A percentile compares a stretch with the other conserved stretches of the same genome.
phyloP scores from a whole-genome alignment of 2,329 filamentous ascomycete genomes.

The Trichophyton verrucosum region DNA sequence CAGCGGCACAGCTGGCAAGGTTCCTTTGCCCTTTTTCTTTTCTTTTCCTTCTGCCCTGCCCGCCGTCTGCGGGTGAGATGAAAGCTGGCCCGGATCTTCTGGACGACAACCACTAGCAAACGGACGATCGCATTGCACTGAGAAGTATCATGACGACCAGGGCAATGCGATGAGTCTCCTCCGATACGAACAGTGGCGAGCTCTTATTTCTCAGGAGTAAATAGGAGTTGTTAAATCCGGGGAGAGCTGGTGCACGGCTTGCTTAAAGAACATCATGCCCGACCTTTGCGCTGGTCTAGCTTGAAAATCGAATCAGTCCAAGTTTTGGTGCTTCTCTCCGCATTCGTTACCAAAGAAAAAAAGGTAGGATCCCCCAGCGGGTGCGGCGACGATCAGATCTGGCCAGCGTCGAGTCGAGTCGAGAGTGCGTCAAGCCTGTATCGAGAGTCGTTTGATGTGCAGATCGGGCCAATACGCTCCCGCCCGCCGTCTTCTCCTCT shows the following conservation, averaged over 20 bases:
- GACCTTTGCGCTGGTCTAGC: not conserved
- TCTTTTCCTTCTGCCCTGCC: not conserved
- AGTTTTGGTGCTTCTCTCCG: not conserved
- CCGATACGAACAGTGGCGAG: not conserved
- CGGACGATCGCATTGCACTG: not conserved
- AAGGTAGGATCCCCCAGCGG: not conserved
- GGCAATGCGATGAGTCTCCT: conserved; percentile 3
- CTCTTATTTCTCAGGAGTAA: not conserved
- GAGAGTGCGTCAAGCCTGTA: not conserved
- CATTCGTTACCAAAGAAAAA: not conserved
- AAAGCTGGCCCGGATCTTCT: not conserved
- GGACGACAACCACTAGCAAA: not conserved
- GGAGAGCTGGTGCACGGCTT: not conserved
- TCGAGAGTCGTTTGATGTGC: not conserved
- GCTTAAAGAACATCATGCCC: not conserved
- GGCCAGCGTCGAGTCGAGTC: not conserved
- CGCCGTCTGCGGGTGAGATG: not conserved
- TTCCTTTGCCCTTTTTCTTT: not conserved
- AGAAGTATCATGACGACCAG: not conserved
- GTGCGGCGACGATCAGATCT: conserved; percentile 3
- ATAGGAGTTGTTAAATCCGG: not conserved
- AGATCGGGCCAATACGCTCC: conserved; percentile 1
- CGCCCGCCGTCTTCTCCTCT: not conserved
- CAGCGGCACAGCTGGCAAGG: not conserved
- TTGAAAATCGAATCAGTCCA: not conserved